Base-by-base conservation (phyloP, 345 rosid species). In the Eutrema japonicum region DNA sequence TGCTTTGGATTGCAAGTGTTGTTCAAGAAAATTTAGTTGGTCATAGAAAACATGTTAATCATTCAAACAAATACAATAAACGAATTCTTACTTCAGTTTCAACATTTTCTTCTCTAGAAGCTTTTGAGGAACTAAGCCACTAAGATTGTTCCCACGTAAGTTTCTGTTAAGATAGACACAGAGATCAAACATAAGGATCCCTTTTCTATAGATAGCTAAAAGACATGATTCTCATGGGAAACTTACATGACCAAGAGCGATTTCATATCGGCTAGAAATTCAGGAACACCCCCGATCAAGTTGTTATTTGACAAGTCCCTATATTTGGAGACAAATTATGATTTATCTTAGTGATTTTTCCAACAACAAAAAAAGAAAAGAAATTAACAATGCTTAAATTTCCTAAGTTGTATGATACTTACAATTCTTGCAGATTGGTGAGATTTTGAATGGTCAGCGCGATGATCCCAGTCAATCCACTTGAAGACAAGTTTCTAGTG, bases 271-370 rank as follows among this genome's bases (percentile, higher is more conserved):
- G 87, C 71, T 4, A 88, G 80, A 68, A 77, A 75, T 6, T 73
- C 77, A 0, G 93, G 90, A 1, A 88, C 57, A 2, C 53, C 0
- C 10, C 90, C 90, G 0, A 35, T 68, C 47, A 87, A 59, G 46
- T 36, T 77, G 46, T 82, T 85, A 54, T 73, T 64, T 0, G 88
- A 86, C 10, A 86, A 78, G 66, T 85, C 88, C 78, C 92, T 88
- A 76, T 1, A 3, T 42, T 50, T 33, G 4, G 12, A 13, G 5
- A 41, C 4, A 3, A 41, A 41, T 0, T 32, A 41, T 41, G 2
- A 41, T 41, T 41, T 10, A 10, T 41, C 4, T 10, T 41, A 10
- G 13, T 18, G 48, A 33, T 8, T 27, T 4, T 51, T 66, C 10
- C 42, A 2, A 38, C 11, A 22, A 22, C 2, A 22, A 22, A 22